Conservation (phyloP, 2,329 filamentous ascomycete species). For the Trichoderma cornu-damae region DNA sequence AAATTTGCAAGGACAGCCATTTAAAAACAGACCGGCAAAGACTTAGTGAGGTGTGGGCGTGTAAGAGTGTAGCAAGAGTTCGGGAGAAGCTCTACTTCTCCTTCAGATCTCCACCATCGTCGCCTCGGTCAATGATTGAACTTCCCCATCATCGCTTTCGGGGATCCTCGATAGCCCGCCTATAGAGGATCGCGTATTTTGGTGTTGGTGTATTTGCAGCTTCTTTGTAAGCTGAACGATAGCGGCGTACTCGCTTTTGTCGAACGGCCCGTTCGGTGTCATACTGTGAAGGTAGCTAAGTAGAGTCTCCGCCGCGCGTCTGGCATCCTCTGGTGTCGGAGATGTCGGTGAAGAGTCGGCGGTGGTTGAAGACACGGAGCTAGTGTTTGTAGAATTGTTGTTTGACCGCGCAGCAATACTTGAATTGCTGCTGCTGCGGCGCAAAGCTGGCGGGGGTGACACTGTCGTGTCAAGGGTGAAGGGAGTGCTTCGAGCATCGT, state of each 20-base stretch:
- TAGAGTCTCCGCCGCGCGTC: constrained; percentile 73
- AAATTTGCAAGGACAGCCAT: not conserved
- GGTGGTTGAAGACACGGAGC: constrained; percentile 24
- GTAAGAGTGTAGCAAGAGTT: not conserved
- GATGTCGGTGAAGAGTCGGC: constrained; percentile 57
- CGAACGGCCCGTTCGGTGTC: constrained; percentile 59
- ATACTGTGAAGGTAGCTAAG: constrained; percentile 75
- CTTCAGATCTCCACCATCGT: constrained; percentile 30
- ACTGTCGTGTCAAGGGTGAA: constrained; percentile 44
- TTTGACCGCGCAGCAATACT: constrained; percentile 30
- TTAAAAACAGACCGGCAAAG: constrained; percentile 11
- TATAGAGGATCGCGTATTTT: constrained; percentile 33
- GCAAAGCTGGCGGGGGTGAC: constrained; percentile 34
- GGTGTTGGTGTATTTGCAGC: constrained; percentile 61
- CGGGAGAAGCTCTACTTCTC: not conserved
- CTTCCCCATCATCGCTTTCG: constrained; percentile 53
- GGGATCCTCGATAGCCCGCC: constrained; percentile 52
- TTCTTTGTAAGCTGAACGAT: constrained; percentile 83
- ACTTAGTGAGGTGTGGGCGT: not conserved
- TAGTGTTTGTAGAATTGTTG: constrained; percentile 22
- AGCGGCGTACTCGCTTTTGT: constrained; percentile 70
- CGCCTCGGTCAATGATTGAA: constrained; percentile 29
- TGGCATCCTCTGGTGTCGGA: constrained; percentile 79
- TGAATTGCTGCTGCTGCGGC: constrained; percentile 34
- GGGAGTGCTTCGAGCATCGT: constrained; percentile 40